Percentiles rank a stretch among this genome's conserved stretches.
These are phyloP conservation scores for Alternaria infectoria DNA, from an alignment of 2,329 filamentous ascomycete species.

Conservation along the genomic window DNA sequence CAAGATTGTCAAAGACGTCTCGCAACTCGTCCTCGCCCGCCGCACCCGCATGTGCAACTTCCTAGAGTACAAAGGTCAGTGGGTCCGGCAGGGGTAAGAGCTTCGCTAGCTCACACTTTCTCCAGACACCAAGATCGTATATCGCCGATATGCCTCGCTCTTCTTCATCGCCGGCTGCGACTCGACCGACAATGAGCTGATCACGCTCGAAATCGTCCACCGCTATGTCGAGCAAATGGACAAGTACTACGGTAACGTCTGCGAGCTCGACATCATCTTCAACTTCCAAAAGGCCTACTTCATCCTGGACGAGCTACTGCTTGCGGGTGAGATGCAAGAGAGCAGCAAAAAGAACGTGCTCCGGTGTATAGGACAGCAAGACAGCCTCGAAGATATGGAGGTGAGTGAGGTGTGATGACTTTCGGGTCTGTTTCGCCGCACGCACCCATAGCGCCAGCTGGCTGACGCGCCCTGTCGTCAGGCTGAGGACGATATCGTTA, in stretches of 20 bases:
- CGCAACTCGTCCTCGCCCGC: slow-evolving; percentile 92
- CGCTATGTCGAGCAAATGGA: slow-evolving; percentile 99
- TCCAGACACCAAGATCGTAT: slow-evolving; percentile 95
- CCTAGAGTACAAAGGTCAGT: slow-evolving; percentile 93
- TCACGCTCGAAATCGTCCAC: slow-evolving; percentile 97
- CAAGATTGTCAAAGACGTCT: slow-evolving; percentile 99
- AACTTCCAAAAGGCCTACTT: slow-evolving; percentile 99
- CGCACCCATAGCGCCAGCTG: slow-evolving; percentile 33
- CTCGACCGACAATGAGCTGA: slow-evolving; percentile 97
- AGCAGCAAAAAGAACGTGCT: slow-evolving; percentile 99
- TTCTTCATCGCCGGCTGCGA: slow-evolving; percentile 99
- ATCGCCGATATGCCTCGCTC: slow-evolving; percentile 96
- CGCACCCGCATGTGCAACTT: slow-evolving; percentile 99
- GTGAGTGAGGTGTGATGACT: slow-evolving; percentile 64
- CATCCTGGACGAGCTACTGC: slow-evolving; percentile 92
- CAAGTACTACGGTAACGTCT: slow-evolving; percentile 99
- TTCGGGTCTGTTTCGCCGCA: slow-evolving; percentile 23
- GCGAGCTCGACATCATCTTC: slow-evolving; percentile 99
- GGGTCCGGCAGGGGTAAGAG: slow-evolving; percentile 17
- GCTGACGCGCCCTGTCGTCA: slow-evolving; percentile 59
- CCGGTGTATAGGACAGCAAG: slow-evolving; percentile 94
- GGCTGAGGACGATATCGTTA: slow-evolving; percentile 85
- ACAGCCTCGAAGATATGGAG: slow-evolving; percentile 99
- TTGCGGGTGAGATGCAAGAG: slow-evolving; percentile 97
- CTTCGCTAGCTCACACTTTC: slow-evolving; percentile 35